These are phyloP conservation scores for Fomitopsis betulina DNA, from an alignment of 1,284 basidiomycete genomes.

Conservation along the genomic window DNA sequence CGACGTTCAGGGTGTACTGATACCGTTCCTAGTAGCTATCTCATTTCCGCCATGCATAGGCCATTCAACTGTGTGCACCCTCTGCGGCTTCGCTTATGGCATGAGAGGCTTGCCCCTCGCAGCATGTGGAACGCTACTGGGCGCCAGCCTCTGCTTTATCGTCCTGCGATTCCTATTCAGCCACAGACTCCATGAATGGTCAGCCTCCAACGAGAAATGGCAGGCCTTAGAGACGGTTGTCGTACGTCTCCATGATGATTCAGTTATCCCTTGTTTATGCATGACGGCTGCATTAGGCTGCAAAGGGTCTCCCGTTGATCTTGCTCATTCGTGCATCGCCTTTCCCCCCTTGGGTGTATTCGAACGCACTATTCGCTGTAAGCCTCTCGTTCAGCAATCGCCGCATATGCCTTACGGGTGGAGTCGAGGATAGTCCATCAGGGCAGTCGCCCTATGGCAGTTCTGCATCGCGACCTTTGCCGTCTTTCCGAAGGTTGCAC, in stretches of 20 bases:
- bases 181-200: constrained; percentile 50
- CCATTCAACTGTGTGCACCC: constrained; percentile 58
- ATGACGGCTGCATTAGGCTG: constrained; percentile 36
- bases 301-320: constrained; percentile 72
- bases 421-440: constrained; percentile 50
- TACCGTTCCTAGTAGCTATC: constrained; percentile 42
- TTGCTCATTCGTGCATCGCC: constrained; percentile 79
- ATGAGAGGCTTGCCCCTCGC: constrained; percentile 69
- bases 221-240: constrained; percentile 73
- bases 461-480: constrained; percentile 71
- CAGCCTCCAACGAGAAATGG: constrained; percentile 64
- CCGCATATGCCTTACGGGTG: background rate
- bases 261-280: background rate
- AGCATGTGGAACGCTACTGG: constrained; percentile 55
- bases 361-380: constrained; percentile 74
- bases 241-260: constrained; percentile 38
- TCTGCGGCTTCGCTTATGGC: constrained; percentile 83
- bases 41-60: constrained; percentile 81
- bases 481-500: constrained; percentile 63
- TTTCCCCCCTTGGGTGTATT: constrained; percentile 81
- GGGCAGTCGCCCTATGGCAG: constrained; percentile 68
- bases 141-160: constrained; percentile 64
- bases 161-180: constrained; percentile 59
- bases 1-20: background rate
- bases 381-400: constrained; percentile 24